These are phyloP conservation scores for Panaeolus papilionaceus DNA, from an alignment of 768 basidiomycete species.

Conservation along the genomic window DNA sequence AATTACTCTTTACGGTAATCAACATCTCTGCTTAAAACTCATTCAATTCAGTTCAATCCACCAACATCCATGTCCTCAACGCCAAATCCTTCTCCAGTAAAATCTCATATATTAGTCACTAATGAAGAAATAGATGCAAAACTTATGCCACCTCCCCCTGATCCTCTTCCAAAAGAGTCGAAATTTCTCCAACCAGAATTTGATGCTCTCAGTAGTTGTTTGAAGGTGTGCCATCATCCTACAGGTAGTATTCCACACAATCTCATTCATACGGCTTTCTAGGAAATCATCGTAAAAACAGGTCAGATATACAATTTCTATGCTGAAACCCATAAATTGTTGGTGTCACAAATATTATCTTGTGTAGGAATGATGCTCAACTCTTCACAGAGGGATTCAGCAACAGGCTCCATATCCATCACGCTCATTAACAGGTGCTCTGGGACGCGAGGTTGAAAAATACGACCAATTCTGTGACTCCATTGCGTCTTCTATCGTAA, in stretches of 20 bases:
- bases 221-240: slow-evolving; percentile 50
- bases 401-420: slow-evolving; percentile 68
- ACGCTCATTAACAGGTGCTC: slow-evolving; percentile 62
- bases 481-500: slow-evolving; percentile 74
- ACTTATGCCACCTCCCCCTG: slow-evolving; percentile 59
- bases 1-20: slow-evolving; percentile 13
- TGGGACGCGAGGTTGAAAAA: slow-evolving; percentile 78
- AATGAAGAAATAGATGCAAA: slow-evolving; percentile 22
- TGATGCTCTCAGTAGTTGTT: slow-evolving; percentile 57
- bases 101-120: background rate
- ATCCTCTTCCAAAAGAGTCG: slow-evolving; percentile 48
- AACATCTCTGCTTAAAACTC: slow-evolving; percentile 10
- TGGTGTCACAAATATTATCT: slow-evolving; percentile 31
- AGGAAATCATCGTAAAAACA: slow-evolving; percentile 74
- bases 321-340: slow-evolving; percentile 70
- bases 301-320: slow-evolving; percentile 77
- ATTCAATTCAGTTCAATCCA: background rate
- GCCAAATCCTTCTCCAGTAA: background rate
- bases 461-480: slow-evolving; percentile 83
- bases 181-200: slow-evolving; percentile 70
- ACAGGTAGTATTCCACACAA: background rate
- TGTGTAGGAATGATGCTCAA: slow-evolving; percentile 9
- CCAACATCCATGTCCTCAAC: background rate
- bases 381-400: slow-evolving; percentile 57
- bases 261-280: slow-evolving; percentile 24